Evolutionary conservation across 108 stramenopile species (phyloP), one percentile per base, ranked within the genome.

Genomic region (Pseudonitzschia pungens): DNA sequence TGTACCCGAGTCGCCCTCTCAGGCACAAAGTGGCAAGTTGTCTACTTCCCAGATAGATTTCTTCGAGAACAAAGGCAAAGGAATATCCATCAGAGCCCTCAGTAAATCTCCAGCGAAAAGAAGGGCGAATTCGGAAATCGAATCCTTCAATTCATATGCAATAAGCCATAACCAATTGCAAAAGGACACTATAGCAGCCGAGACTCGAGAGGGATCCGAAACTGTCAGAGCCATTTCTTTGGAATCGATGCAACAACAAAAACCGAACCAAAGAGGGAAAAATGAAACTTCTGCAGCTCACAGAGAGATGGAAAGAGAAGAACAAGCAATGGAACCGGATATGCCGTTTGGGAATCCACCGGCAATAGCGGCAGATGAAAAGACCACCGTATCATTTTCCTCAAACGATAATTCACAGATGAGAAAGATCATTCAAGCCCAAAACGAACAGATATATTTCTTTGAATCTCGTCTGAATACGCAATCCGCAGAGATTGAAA

Each of bases 351-450:
- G n/a, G n/a, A 43, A 43, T 11, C 20, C 43, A 21, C 6, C 16
- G 44, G 66, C 10, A 67, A 44, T 33, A 41, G 29, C 8, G 15
- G 42, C 26, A 22, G 66, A 67, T 24, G 24, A 44, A 21, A 67
- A 28, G 43, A 12, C 22, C 10, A 0, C 44, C 18, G 43, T 63
- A 15, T 21, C 43, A 48, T 48, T 27, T 2, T 24, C 44, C 22
- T 24, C 28, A 16, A 28, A 8, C 22, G 66, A 67, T 44, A 18
- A 15, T 6, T 9, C 20, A 10, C 27, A 67, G 43, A 67, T 36
- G 66, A 67, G 50, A 1, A 48, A 67, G 0, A 67, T 50, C 21
- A 50, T 67, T 22, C 43, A 67, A 31, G 44, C 45, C 22, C 66
- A 67, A 48, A 29, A 29, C 36, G 44, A 67, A 28, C 66, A 67